These are phyloP conservation scores for Trametes elegans DNA, from an alignment of 768 basidiomycete species.

Conservation along the genomic window DNA sequence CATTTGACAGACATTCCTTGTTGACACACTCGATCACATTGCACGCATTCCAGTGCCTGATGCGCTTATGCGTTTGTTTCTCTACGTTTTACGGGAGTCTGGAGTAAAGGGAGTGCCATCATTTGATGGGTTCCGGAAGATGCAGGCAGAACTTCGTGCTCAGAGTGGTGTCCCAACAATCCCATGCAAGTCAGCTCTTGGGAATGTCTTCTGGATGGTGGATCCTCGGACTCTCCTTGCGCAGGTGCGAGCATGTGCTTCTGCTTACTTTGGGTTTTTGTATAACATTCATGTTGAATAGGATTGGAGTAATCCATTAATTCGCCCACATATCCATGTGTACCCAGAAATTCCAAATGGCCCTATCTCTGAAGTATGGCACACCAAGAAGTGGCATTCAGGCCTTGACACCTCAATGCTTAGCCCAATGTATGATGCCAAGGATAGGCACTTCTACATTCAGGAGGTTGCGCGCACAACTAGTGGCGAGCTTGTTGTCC, in stretches of 20 bases:
- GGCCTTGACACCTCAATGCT: constrained; percentile 4
- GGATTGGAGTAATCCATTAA: constrained; percentile 19
- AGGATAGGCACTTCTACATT: neutral
- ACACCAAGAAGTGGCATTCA: constrained; percentile 8
- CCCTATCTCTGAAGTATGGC: constrained; percentile 18
- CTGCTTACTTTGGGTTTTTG: too few species aligned
- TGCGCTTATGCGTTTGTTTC: constrained; percentile 1
- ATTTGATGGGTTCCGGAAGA: constrained; percentile 3
- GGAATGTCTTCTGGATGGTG: constrained; percentile 17
- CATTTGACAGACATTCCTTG: neutral
- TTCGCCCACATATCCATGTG: constrained; percentile 10
- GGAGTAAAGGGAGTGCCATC: constrained; percentile 14
- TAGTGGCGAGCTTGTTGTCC: too few species aligned
- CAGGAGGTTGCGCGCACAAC: too few species aligned
- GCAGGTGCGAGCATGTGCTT: constrained; percentile 1
- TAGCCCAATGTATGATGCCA: constrained; percentile 16
- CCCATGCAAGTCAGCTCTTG: neutral
- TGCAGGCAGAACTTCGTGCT: neutral
- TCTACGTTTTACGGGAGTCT: constrained; percentile 6
- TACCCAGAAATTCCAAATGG: neutral
- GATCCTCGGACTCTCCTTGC: constrained; percentile 6
- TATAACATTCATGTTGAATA: neutral
- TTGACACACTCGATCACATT: constrained; percentile 10
- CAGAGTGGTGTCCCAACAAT: neutral
- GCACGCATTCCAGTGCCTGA: constrained; percentile 8